Base-by-base conservation (phyloP, 345 rosid genomes). In the Euphorbia tirucalli region DNA sequence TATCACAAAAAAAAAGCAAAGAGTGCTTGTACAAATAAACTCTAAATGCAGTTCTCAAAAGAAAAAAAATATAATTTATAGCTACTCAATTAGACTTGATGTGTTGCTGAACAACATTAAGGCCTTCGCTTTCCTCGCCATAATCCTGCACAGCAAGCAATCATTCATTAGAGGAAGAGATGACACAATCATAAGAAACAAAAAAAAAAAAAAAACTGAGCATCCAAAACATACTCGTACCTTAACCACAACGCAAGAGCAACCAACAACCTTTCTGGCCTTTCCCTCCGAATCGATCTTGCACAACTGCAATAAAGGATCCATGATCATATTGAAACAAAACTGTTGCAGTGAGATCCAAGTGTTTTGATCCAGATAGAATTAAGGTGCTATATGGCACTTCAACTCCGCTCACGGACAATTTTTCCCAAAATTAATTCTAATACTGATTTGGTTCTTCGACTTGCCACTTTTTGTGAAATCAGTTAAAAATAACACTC, bases 271-370 rank as follows among this genome's bases (percentile, higher is more conserved):
- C 76, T 93, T 93, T 78, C 93, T 84, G 30, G 98, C 95, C 72
- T 90, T 93, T 32, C 97, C 95, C 79, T 93, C 94, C 0, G 96
- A 84, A 71, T 93, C 98, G 70, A 93, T 90, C 87, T 90, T 90
- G 57, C 96, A 90, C 62, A 90, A 77, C 98, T 93, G 91, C 61
- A 79, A 16, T 46, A 3, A 55, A 74, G 59, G 18, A 56, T 18
- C 37, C 49, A 56, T 10, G 21, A 16, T 49, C 9, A 48, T 18
- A 32, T 15, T 16, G 16, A 30, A 35, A 35, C 3, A 35, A 35
- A 35, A 3, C 3, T 35, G 39, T 7, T n/a, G n/a, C n/a, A n/a
- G n/a, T n/a, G n/a, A n/a, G n/a, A n/a, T n/a, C n/a, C n/a, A n/a
- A 35, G 3, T 3, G 39, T 35, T 7, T 3, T 35, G 39, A 35